Conservation (phyloP, 441 rosid genomes). For the Pelargonium fulgidum region DNA sequence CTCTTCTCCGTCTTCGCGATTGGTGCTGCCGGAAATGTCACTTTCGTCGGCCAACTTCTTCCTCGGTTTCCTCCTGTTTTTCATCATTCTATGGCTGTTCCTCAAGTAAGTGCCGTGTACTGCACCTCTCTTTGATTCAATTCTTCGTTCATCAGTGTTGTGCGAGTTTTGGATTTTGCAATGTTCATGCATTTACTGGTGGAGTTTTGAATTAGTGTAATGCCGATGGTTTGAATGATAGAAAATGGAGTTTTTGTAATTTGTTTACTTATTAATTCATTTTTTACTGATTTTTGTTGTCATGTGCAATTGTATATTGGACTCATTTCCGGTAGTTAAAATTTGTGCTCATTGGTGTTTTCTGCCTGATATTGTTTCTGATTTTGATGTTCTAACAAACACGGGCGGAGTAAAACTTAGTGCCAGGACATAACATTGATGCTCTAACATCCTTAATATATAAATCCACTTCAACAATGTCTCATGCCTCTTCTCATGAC, state of each 20-base stretch:
- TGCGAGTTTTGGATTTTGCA: no score
- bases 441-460: no score
- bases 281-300: neutral
- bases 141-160: neutral
- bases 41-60: no score
- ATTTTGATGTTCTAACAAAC: neutral
- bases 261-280: no score
- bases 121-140: slow-evolving; percentile 6
- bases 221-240: no score
- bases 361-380: neutral
- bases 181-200: neutral
- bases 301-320: neutral
- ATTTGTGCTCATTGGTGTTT: neutral
- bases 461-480: no score
- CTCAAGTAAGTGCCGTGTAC: slow-evolving; percentile 58
- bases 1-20: no score
- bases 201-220: neutral
- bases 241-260: neutral
- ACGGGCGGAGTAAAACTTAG: no score
- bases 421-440: no score
- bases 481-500: no score
- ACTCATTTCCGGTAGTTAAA: neutral
- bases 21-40: no score
- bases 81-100: slow-evolving; percentile 68
- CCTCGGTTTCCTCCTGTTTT: no score